These are phyloP conservation scores for Fallopia convolvulus DNA, from an alignment of 148 eudicot genomes.

Conservation along the genomic window DNA sequence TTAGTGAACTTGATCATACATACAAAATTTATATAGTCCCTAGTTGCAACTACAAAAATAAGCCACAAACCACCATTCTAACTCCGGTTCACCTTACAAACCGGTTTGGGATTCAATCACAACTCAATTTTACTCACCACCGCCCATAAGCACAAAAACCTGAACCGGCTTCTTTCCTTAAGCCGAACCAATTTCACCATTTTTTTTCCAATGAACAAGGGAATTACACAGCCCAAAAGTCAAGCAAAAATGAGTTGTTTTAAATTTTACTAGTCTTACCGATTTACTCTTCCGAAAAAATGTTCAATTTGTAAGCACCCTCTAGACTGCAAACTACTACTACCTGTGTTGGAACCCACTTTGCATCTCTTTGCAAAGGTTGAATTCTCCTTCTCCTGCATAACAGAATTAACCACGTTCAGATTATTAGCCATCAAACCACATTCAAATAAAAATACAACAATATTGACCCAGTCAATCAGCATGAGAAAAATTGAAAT, in stretches of 20 bases:
- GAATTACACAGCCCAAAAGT: neutral
- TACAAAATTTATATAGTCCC: neutral
- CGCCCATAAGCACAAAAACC: neutral
- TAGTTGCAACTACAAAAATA: neutral
- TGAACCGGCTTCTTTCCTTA: neutral
- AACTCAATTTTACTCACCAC: neutral
- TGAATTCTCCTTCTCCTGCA: conserved; percentile 45
- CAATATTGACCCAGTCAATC: too few species aligned
- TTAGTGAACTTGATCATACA: neutral
- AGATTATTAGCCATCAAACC: neutral
- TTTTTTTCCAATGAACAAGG: neutral
- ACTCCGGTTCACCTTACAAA: neutral
- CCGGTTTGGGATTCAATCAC: neutral
- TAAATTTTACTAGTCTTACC: neutral
- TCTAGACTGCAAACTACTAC: conserved; percentile 33
- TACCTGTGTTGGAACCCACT: conserved; percentile 39
- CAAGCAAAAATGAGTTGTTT: neutral
- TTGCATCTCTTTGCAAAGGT: conserved; percentile 41
- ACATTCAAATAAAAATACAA: neutral
- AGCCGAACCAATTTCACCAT: neutral
- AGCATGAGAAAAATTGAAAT: too few species aligned
- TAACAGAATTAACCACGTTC: neutral
- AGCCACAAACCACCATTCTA: neutral
- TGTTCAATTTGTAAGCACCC: conserved; percentile 69
- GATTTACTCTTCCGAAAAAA: conserved; percentile 44